Base-by-base conservation (phyloP, 345 rosid genomes). In the Populus nigra region DNA sequence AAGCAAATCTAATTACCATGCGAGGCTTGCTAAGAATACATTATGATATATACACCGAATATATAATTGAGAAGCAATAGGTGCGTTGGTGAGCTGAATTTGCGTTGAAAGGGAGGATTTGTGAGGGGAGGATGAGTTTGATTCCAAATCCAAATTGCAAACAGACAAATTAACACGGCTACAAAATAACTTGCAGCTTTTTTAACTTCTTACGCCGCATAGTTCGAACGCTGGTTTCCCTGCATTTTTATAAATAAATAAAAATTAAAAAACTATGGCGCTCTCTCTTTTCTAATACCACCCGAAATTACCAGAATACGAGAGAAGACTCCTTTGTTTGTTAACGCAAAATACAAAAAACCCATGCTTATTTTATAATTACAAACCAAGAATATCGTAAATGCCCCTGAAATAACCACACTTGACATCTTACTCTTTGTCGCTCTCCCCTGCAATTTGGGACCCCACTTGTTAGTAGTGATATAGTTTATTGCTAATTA, bases 111-210 rank as follows among this genome's bases (percentile, higher is more conserved):
- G 16, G 22, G 73, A 43, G 41, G 75, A 69, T 69, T 25, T 25
- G 25, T 25, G 0, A 39, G 55, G 16, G n/a, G 73, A 45, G 41
- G 75, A 70, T 65, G 65, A 74, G 80, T 36, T 69, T 71, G 90
- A 88, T 88, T 88, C 88, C 87, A 79, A 79, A 74, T 86, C 84
- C 91, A 88, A 88, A 82, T 20, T 47, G 78, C 85, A 38, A 86
- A 1, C 41, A 55, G 79, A 85, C 89, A 84, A 87, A 79, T 10
- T 27, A 73, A 78, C 65, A 77, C 67, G 73, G 59, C 74, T 81
- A 70, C 77, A 41, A 68, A 74, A 83, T 75, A 78, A 68, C 35
- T 74, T 65, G 78, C 82, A 79, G 83, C 80, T 73, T 81, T 79
- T 78, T 68, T 75, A 77, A 61, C 84, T 74, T 76, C 81, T 76